These are phyloP conservation scores for Pelargonium nanum DNA, from an alignment of 345 rosid species.

Conservation along the genomic window DNA sequence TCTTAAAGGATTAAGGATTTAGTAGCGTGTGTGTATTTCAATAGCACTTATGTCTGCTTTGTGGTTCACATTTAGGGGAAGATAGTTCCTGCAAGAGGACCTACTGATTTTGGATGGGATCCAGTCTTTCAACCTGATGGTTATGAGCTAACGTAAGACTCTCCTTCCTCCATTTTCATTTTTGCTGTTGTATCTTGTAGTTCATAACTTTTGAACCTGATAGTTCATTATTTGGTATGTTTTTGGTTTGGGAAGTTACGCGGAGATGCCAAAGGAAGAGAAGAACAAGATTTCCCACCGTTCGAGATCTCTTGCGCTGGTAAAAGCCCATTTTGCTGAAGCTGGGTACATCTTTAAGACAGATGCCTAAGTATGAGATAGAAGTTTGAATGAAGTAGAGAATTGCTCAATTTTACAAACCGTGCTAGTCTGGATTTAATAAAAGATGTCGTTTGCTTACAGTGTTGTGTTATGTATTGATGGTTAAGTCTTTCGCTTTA, in stretches of 20 bases:
- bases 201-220: too few relatives aligned
- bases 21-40: not conserved
- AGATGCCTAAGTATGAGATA: conserved; percentile 9
- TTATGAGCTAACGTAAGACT: conserved; percentile 57
- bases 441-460: too few relatives aligned
- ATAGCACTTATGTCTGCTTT: conserved; percentile 8
- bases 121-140: conserved; percentile 90
- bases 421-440: too few relatives aligned
- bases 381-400: not conserved
- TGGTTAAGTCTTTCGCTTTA: too few relatives aligned
- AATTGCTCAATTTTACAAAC: too few relatives aligned
- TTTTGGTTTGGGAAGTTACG: conserved; percentile 51
- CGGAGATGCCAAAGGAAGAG: conserved; percentile 88
- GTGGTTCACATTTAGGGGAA: conserved; percentile 52
- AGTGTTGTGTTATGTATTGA: too few relatives aligned
- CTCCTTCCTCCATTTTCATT: not conserved
- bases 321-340: conserved; percentile 63
- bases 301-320: conserved; percentile 54
- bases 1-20: not conserved
- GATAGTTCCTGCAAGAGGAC: conserved; percentile 83
- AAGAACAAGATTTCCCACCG: conserved; percentile 93
- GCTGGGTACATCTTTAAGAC: conserved; percentile 49
- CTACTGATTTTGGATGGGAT: conserved; percentile 93
- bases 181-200: not conserved
- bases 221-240: conserved; percentile 1